Percentiles rank a stretch among this genome's conserved stretches.
phyloP scores from a whole-genome alignment of 495 filamentous ascomycete genomes.

The Emericellopsis terricola region DNA sequence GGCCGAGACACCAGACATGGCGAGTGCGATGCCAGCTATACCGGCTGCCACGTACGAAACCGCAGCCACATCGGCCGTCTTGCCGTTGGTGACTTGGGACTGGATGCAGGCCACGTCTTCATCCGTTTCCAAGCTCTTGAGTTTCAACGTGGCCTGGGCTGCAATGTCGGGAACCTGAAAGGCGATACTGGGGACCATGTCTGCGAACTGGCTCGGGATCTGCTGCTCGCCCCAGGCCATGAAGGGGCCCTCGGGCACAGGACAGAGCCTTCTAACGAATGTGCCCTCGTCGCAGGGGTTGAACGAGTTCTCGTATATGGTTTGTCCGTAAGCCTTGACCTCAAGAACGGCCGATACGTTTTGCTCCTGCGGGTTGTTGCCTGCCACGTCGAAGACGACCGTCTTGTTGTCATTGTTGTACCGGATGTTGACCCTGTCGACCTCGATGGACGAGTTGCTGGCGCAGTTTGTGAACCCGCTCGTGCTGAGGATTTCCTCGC shows the following conservation, averaged over 20 bases:
- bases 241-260: constrained; percentile 67
- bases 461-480: constrained; percentile 63
- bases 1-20: constrained; percentile 57
- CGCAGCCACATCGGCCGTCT: constrained; percentile 52
- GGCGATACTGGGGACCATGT: constrained; percentile 71
- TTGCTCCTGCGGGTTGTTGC: constrained; percentile 51
- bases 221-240: constrained; percentile 46
- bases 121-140: constrained; percentile 41
- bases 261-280: constrained; percentile 59
- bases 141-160: constrained; percentile 61
- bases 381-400: constrained; percentile 69
- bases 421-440: constrained; percentile 56
- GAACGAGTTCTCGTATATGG: constrained; percentile 66
- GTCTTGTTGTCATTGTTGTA: constrained; percentile 57
- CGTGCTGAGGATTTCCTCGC: constrained; percentile 60
- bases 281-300: constrained; percentile 57
- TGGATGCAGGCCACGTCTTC: constrained; percentile 64
- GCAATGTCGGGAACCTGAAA: constrained; percentile 86
- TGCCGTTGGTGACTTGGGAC: constrained; percentile 71
- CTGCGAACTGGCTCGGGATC: constrained; percentile 52
- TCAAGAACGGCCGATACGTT: constrained; percentile 67
- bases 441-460: constrained; percentile 42
- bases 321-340: constrained; percentile 71
- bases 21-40: constrained; percentile 70
- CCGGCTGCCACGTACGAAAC: constrained; percentile 75